Evolutionary conservation across 2,329 filamentous ascomycete species (phyloP).

Genomic region (Neoascochyta sp.): DNA sequence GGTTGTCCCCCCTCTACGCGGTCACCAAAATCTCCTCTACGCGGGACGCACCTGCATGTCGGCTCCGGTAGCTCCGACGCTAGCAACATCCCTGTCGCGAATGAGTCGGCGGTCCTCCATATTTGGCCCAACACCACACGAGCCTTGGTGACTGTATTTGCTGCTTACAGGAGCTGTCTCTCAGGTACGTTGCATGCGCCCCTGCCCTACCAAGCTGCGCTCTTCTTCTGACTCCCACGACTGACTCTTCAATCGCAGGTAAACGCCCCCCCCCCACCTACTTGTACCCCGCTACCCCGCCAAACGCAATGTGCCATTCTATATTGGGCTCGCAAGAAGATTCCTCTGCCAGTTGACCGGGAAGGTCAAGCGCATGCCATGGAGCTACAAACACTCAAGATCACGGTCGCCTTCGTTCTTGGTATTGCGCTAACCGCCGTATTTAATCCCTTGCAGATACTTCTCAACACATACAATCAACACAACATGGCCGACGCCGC

Average conservation of each 20-base stretch:
- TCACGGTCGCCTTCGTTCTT: too few relatives aligned
- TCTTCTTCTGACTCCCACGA: constrained; percentile 4
- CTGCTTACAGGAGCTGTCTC: constrained; percentile 3
- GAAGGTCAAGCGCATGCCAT: too few relatives aligned
- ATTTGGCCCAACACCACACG: constrained; percentile 23
- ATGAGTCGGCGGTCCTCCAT: constrained; percentile 28
- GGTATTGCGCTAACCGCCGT: constrained; percentile 9
- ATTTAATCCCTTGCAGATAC: constrained; percentile 2
- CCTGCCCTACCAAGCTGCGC: constrained; percentile 2
- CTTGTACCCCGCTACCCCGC: constrained; percentile 34
- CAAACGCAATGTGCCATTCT: too few relatives aligned
- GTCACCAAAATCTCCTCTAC: constrained; percentile 23
- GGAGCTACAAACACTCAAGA: too few relatives aligned
- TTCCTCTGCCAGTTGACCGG: too few relatives aligned
- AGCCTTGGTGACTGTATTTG: constrained; percentile 18
- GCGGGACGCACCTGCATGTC: constrained; percentile 17
- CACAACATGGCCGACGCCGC: constrained; percentile 34
- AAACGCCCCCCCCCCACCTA: constrained; percentile 9
- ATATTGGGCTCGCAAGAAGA: too few relatives aligned
- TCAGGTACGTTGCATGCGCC: constrained; percentile 8
- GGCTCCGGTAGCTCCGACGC: constrained; percentile 23
- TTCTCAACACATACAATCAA: background rate
- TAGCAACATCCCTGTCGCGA: constrained; percentile 17
- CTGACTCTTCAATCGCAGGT: constrained; percentile 25
- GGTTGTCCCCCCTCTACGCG: constrained; percentile 29